Conservation (phyloP, 2,329 filamentous ascomycete species). For the Phaeoacremonium minimum region DNA sequence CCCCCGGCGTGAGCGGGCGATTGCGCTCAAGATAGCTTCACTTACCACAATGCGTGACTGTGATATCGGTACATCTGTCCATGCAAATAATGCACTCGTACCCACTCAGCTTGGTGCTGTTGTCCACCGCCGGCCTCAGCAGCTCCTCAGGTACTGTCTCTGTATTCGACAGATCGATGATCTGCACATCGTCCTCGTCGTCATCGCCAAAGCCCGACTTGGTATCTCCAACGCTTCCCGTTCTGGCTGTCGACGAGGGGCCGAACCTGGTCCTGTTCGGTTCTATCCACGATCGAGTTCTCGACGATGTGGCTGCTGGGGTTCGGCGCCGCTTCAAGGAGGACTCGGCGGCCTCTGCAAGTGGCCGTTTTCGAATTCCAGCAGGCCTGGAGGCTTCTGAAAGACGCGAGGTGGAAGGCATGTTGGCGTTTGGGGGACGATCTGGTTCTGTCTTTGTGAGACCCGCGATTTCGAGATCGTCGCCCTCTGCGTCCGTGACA, state of each 20-base stretch:
- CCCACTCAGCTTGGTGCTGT: conserved; percentile 44
- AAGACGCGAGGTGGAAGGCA: too few relatives aligned
- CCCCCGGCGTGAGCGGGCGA: too few relatives aligned
- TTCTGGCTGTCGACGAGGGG: too few relatives aligned
- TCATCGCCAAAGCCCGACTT: conserved; percentile 18
- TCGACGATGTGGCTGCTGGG: too few relatives aligned
- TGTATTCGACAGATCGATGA: conserved; percentile 36
- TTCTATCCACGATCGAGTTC: too few relatives aligned
- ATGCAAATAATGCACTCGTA: conserved; percentile 67
- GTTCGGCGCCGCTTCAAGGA: conserved; percentile 12
- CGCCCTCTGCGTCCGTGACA: too few relatives aligned
- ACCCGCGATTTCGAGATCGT: too few relatives aligned
- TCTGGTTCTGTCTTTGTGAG: too few relatives aligned
- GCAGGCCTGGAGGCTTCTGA: too few relatives aligned
- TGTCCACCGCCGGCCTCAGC: conserved; percentile 37
- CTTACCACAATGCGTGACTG: conserved; percentile 65
- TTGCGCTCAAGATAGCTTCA: conserved; percentile 6
- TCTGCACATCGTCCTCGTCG: conserved; percentile 16
- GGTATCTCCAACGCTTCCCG: background rate
- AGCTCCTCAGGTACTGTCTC: conserved; percentile 38
- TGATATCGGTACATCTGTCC: conserved; percentile 54
- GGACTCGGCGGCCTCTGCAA: conserved; percentile 1
- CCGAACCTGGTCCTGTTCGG: too few relatives aligned
- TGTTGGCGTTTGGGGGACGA: too few relatives aligned
- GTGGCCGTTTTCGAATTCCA: too few relatives aligned